Conservation (phyloP, 345 rosid species). For the Eucalyptus coolabah region DNA sequence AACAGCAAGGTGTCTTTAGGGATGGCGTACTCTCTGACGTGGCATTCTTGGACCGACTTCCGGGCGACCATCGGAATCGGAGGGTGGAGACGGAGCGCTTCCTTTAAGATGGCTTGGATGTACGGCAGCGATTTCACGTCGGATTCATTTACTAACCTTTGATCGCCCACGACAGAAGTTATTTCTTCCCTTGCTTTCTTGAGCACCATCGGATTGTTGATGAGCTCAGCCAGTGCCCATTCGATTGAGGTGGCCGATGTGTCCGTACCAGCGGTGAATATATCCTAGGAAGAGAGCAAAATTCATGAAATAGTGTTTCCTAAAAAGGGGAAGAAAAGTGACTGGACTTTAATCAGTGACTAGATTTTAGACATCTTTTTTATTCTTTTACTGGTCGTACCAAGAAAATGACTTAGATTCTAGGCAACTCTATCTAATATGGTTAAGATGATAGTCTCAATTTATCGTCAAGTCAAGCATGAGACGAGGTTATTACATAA, state of each 20-base stretch:
- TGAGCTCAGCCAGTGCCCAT: constrained; percentile 34
- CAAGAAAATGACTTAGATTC: background rate
- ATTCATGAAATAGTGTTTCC: background rate
- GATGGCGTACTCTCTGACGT: constrained; percentile 11
- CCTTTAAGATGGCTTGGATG: constrained; percentile 28
- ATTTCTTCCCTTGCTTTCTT: constrained; percentile 23
- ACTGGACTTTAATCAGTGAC: background rate
- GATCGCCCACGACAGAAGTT: constrained; percentile 5
- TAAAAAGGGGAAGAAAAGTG: background rate
- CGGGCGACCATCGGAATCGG: constrained; percentile 26
- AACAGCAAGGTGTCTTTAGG: constrained; percentile 9
- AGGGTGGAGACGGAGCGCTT: constrained; percentile 35
- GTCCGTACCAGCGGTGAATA: constrained; percentile 33
- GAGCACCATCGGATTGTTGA: constrained; percentile 19
- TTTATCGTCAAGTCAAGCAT: background rate
- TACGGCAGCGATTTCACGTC: constrained; percentile 17
- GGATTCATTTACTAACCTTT: constrained; percentile 16
- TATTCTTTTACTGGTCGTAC: too few relatives aligned
- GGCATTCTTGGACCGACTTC: constrained; percentile 5
- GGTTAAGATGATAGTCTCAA: too few relatives aligned
- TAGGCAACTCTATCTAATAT: background rate
- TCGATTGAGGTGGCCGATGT: constrained; percentile 22
- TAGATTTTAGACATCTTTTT: background rate
- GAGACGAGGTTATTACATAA: background rate
- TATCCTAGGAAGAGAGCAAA: constrained; percentile 8